These are phyloP conservation scores for Ascosphaera pollenicola DNA, from an alignment of 2,329 filamentous ascomycete genomes.

Conservation along the genomic window DNA sequence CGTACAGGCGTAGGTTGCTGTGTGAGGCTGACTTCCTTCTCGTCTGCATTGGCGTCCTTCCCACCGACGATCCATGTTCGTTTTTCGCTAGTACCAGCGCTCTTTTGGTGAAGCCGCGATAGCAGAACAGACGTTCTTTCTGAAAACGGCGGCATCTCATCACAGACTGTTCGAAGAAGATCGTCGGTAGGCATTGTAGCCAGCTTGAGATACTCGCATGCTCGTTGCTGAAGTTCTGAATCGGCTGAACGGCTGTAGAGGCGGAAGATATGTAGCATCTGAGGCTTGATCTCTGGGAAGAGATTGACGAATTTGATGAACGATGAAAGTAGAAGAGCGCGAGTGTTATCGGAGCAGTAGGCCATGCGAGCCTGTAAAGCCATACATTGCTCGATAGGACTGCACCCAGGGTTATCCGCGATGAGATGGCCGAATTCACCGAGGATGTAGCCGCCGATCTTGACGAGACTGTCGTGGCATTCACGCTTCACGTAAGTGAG, in stretches of 20 bases:
- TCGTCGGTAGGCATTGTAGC: slow-evolving; percentile 76
- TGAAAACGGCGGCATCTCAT: slow-evolving; percentile 97
- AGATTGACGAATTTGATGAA: slow-evolving; percentile 98
- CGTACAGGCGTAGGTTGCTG: slow-evolving; percentile 57
- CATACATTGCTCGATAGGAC: slow-evolving; percentile 91
- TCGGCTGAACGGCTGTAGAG: slow-evolving; percentile 88
- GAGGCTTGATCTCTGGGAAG: slow-evolving; percentile 95
- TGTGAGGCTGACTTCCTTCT: slow-evolving; percentile 55
- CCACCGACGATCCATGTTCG: slow-evolving; percentile 95
- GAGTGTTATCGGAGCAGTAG: slow-evolving; percentile 67
- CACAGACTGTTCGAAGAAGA: slow-evolving; percentile 75
- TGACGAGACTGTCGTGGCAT: slow-evolving; percentile 91
- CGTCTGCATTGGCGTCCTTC: slow-evolving; percentile 74
- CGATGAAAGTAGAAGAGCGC: slow-evolving; percentile 82
- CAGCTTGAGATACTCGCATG: slow-evolving; percentile 80
- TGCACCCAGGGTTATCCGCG: slow-evolving; percentile 76
- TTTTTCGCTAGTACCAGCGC: slow-evolving; percentile 79
- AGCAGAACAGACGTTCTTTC: slow-evolving; percentile 81
- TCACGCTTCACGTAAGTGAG: slow-evolving; percentile 81
- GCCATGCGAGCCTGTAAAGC: slow-evolving; percentile 78
- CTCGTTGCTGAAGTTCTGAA: slow-evolving; percentile 84
- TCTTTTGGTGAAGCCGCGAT: slow-evolving; percentile 84
- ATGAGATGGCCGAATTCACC: slow-evolving; percentile 96
- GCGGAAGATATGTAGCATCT: slow-evolving; percentile 73
- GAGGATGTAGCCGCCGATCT: slow-evolving; percentile 89